A percentile compares a stretch with the other conserved stretches of the same genome.
phyloP scores from a whole-genome alignment of 2,329 filamentous ascomycete species.

The Rhexocercosporidium sp. region DNA sequence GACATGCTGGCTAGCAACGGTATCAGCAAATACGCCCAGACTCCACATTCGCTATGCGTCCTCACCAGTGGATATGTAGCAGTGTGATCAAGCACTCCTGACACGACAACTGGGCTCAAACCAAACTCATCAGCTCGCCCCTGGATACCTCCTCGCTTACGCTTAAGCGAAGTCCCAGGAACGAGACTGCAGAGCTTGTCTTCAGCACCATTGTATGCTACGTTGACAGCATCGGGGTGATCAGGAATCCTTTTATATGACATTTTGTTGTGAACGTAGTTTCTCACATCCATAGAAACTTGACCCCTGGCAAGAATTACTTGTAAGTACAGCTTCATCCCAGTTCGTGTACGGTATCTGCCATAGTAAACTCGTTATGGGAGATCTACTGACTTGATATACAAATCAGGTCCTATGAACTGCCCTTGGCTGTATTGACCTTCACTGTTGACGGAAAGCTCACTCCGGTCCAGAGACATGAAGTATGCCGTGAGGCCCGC shows the following conservation, averaged over 20 bases:
- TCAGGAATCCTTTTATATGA: not conserved
- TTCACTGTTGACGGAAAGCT: not conserved
- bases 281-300: slow-evolving; percentile 4
- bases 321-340: too few species aligned
- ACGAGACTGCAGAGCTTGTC: not conserved
- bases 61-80: not conserved
- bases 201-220: slow-evolving; percentile 15
- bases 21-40: not conserved
- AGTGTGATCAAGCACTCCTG: not conserved
- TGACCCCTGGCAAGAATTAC: too few species aligned
- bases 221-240: not conserved
- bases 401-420: not conserved
- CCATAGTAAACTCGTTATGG: too few species aligned
- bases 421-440: not conserved
- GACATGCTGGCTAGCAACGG: not conserved
- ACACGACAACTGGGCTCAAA: not conserved
- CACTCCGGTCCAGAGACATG: not conserved
- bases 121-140: not conserved
- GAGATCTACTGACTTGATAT: too few species aligned
- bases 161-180: not conserved
- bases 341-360: too few species aligned
- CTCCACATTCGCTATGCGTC: too few species aligned
- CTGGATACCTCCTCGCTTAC: not conserved
- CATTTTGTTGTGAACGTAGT: slow-evolving; percentile 7
- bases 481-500: slow-evolving; percentile 16